Evolutionary conservation across 106 monocot genomes (phyloP).

Genomic region (Ottelia alismoides): DNA sequence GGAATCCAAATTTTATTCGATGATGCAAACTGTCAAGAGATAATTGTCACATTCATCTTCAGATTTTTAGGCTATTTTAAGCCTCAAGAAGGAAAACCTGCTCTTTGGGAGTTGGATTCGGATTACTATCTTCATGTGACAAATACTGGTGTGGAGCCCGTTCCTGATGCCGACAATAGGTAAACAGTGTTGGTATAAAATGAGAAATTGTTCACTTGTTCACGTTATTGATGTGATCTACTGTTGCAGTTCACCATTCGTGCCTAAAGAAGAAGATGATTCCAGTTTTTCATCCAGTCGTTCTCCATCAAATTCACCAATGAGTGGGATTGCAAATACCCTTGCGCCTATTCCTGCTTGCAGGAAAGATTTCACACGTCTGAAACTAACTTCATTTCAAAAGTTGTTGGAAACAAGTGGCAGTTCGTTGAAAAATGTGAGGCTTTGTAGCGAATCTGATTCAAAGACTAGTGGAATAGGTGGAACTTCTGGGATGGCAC

Average conservation of each 20-base stretch:
- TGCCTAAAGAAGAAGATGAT: too few relatives aligned
- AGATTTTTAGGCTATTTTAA: conserved; percentile 97
- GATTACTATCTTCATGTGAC: conserved; percentile 99
- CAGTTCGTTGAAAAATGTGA: conserved; percentile 75
- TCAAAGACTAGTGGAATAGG: conserved; percentile 28
- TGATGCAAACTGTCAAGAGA: too few relatives aligned
- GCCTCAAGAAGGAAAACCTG: conserved; percentile 96
- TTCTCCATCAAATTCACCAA: conserved; percentile 6
- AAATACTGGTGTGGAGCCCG: conserved; percentile 45
- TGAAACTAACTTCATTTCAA: conserved; percentile 88
- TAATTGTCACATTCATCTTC: conserved; percentile 10
- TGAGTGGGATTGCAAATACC: conserved; percentile 7
- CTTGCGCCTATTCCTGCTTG: conserved; percentile 75
- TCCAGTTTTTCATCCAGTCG: too few relatives aligned
- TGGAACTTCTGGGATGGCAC: conserved; percentile 71
- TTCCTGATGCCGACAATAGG: conserved; percentile 28
- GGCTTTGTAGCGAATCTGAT: conserved; percentile 60
- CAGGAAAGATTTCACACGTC: conserved; percentile 68
- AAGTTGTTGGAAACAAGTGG: conserved; percentile 74
- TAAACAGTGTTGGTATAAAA: conserved; percentile 4
- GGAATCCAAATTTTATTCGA: too few relatives aligned
- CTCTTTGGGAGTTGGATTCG: conserved; percentile 94
- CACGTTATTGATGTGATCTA: neutral
- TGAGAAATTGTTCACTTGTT: too few relatives aligned
- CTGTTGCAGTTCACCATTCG: conserved; percentile 35